Evolutionary conservation across 306 rosid species (phyloP), one percentile per base, ranked within the genome.

Genomic region (Gillenia trifoliata): DNA sequence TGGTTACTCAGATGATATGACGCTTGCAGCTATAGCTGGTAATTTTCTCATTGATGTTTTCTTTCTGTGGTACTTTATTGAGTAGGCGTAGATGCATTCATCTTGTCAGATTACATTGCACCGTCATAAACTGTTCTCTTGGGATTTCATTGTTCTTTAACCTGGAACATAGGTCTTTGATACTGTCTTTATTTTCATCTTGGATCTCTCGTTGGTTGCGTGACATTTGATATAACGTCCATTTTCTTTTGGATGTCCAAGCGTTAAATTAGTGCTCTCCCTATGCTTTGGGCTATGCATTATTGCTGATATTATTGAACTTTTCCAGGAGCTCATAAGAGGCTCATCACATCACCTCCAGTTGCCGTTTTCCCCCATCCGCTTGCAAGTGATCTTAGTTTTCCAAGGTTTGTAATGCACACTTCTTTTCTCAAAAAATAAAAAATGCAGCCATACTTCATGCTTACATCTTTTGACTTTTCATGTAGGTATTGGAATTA

Each of bases 1-100:
- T 78, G 99, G 99, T 83, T 95, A 95, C 84, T 95, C 99, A 5
- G 99, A 95, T 64, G 99, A 95, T 80, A 95, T 95, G 99, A 95
- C 99, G 77, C 96, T 95, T 68, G 96, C 99, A 49, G 93, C 99
- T 77, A 89, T 95, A 81, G 75, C 98, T 52, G 98, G 99, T 95
- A 89, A 43, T 68, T 61, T 66, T 29, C 56, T 47, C 52, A 50
- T 31, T 11, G 65, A 64, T 29, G 36, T 54, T 76, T 25, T 69
- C 30, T 76, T 25, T 69, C 30, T 43, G 40, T 66, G 26, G 31
- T 45, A 45, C 19, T n/a, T n/a, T n/a, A n/a, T n/a, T n/a, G 19
- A 1, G 50, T 3, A 45, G 19, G 50, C 50, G 12, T 13, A 13
- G 50, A 45, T 45, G 50, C 40, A 23, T 25, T 56, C 54, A 56